Conservation (phyloP, 768 basidiomycete species). For the Trametes cubensis region DNA sequence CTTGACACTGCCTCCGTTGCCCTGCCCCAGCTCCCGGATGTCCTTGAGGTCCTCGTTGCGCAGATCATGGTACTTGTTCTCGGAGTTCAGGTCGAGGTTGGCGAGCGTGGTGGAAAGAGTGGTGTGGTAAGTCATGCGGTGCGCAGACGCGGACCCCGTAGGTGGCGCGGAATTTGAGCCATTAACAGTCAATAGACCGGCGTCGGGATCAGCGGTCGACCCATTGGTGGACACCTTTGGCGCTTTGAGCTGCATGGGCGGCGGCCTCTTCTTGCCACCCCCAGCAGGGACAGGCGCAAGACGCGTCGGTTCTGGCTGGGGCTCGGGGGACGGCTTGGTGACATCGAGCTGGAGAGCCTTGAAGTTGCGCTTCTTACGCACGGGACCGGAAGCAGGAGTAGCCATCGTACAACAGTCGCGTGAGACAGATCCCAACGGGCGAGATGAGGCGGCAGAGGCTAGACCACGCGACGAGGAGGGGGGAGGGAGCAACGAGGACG, state of each 20-base stretch:
- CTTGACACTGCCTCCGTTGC: slow-evolving; percentile 97
- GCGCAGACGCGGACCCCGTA: slow-evolving; percentile 52
- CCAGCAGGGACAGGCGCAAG: slow-evolving; percentile 36
- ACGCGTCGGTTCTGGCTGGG: slow-evolving; percentile 43
- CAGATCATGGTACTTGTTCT: slow-evolving; percentile 79
- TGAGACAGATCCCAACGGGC: neutral
- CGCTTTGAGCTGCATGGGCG: slow-evolving; percentile 80
- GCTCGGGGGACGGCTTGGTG: slow-evolving; percentile 42
- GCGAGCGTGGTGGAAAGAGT: slow-evolving; percentile 84
- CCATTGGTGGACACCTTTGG: slow-evolving; percentile 54
- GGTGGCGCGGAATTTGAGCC: slow-evolving; percentile 55
- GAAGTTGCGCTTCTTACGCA: slow-evolving; percentile 92
- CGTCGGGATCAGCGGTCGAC: slow-evolving; percentile 41
- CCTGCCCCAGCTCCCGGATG: slow-evolving; percentile 88
- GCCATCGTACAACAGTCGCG: slow-evolving; percentile 8
- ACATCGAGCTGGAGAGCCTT: slow-evolving; percentile 80
- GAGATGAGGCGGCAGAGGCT: neutral
- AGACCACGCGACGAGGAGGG: slow-evolving; percentile 2
- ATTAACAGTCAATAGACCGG: slow-evolving; percentile 51
- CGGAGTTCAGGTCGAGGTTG: slow-evolving; percentile 81
- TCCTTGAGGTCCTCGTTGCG: slow-evolving; percentile 90
- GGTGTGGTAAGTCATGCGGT: slow-evolving; percentile 75
- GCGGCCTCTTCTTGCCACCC: slow-evolving; percentile 71
- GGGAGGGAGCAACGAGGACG: slow-evolving; percentile 7
- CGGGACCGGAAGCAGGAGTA: slow-evolving; percentile 38